Base-by-base conservation (phyloP, 306 rosid species). In the Abrus pulchellus region DNA sequence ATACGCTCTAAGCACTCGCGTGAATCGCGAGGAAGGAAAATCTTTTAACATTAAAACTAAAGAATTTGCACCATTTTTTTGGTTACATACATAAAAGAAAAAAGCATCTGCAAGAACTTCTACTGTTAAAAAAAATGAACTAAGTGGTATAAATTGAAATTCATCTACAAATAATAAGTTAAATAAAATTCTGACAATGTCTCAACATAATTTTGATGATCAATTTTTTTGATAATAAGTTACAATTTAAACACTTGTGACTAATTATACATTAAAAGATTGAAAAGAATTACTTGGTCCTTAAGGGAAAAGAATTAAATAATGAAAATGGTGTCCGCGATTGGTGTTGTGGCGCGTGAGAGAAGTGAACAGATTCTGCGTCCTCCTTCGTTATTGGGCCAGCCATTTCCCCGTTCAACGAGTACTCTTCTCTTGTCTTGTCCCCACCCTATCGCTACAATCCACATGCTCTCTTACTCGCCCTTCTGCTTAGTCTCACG, bases 391-490 rank as follows among this genome's bases (percentile, higher is more conserved):
- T 2, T 6, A 59, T 59, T 9, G 64, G 6, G 3, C 40, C 64
- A 59, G 7, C 75, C 12, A 66, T 67, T 78, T 78, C 82, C 82
- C 41, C 52, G 20, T 76, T 76, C 52, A 20, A 47, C 50, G 63
- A 53, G 45, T 38, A 62, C 73, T 49, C 60, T 11, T 38, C 33
- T 20, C 20, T 20, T 8, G 14, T 32, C 57, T 6, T 47, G 45
- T 45, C 79, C 70, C 59, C 33, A 33, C 60, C 76, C 50, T 41
- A 3, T 44, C 68, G 12, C 9, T 55, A 9, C 77, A 38, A 41
- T 72, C 65, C 64, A 73, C 78, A 74, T 57, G 68, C 34, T 7
- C 27, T 74, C 20, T 20, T 20, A 20, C 20, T 20, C 0, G 20
- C n/a, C 68, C 56, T 45, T 14, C 36, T 5, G 20, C 38, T 7